These are phyloP conservation scores for Penicillium crustosum DNA, from an alignment of 2,329 filamentous ascomycete genomes.

Conservation along the genomic window DNA sequence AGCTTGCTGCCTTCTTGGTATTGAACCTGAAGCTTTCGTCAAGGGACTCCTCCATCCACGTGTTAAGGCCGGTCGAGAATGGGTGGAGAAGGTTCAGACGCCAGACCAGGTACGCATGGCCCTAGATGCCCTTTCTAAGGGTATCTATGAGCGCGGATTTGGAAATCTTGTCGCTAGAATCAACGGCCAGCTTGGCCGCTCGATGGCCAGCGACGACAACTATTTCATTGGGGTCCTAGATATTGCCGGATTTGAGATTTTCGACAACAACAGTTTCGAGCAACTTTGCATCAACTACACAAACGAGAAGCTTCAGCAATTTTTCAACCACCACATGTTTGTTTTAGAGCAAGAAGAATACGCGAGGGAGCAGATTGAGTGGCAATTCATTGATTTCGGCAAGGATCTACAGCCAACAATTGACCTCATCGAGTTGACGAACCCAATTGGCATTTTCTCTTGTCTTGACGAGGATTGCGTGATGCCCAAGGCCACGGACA, in stretches of 20 bases:
- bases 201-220: slow-evolving; percentile 79
- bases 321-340: slow-evolving; percentile 99
- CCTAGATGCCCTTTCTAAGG: slow-evolving; percentile 89
- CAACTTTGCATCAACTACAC: slow-evolving; percentile 99
- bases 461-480: slow-evolving; percentile 97
- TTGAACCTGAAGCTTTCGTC: slow-evolving; percentile 79
- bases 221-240: slow-evolving; percentile 97
- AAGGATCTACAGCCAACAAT: slow-evolving; percentile 97
- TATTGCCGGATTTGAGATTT: slow-evolving; percentile 99
- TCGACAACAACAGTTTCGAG: slow-evolving; percentile 97
- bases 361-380: slow-evolving; percentile 94
- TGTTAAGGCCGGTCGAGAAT: slow-evolving; percentile 93
- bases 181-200: slow-evolving; percentile 85
- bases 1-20: slow-evolving; percentile 81
- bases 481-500: slow-evolving; percentile 98
- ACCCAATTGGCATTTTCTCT: slow-evolving; percentile 98
- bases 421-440: slow-evolving; percentile 91
- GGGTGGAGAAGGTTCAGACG: slow-evolving; percentile 98
- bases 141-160: slow-evolving; percentile 95
- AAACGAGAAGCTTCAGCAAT: slow-evolving; percentile 98
- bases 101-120: slow-evolving; percentile 91
- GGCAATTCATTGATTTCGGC: slow-evolving; percentile 99
- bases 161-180: slow-evolving; percentile 89
- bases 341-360: slow-evolving; percentile 98
- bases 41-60: slow-evolving; percentile 86